Evolutionary conservation across 225 moss, liverwort and hornwort species (phyloP).

Genomic region (Thuidium tamariscinum): DNA sequence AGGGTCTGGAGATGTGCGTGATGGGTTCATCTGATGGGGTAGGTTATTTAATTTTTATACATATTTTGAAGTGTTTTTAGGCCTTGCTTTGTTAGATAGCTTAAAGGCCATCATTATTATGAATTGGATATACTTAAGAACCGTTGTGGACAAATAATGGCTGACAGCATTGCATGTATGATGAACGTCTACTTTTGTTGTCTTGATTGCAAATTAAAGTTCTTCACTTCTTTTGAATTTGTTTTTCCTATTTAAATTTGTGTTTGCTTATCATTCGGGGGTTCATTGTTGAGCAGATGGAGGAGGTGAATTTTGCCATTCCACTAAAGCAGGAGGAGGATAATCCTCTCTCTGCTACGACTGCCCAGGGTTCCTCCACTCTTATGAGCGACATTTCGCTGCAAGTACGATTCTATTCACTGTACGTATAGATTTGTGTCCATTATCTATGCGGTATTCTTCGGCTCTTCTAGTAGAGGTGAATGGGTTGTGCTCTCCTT

Average conservation of each 20-base stretch:
- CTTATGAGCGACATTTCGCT: conserved; percentile 64
- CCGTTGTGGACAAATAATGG: not conserved
- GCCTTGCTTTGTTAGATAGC: not conserved
- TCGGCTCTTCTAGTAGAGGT: not conserved
- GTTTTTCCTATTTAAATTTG: not conserved
- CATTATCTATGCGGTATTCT: not conserved
- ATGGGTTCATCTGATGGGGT: conserved; percentile 48
- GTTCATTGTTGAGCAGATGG: conserved; percentile 37
- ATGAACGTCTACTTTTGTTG: not conserved
- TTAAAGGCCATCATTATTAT: not conserved
- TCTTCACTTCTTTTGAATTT: not conserved
- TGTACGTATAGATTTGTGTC: not conserved
- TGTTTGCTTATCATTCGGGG: not conserved
- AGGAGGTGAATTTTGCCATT: conserved; percentile 80
- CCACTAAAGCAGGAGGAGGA: conserved; percentile 59
- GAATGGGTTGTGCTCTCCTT: not conserved
- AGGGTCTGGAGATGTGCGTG: conserved; percentile 97
- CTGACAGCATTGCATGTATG: not conserved
- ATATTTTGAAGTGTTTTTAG: not conserved
- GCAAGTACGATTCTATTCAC: conserved; percentile 44
- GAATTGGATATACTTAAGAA: not conserved
- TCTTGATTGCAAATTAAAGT: not conserved
- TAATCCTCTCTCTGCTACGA: conserved; percentile 29
- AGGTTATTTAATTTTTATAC: not conserved
- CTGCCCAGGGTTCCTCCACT: conserved; percentile 32